Evolutionary conservation across 2,329 filamentous ascomycete species (phyloP).

Genomic region (Septoria petroselini): DNA sequence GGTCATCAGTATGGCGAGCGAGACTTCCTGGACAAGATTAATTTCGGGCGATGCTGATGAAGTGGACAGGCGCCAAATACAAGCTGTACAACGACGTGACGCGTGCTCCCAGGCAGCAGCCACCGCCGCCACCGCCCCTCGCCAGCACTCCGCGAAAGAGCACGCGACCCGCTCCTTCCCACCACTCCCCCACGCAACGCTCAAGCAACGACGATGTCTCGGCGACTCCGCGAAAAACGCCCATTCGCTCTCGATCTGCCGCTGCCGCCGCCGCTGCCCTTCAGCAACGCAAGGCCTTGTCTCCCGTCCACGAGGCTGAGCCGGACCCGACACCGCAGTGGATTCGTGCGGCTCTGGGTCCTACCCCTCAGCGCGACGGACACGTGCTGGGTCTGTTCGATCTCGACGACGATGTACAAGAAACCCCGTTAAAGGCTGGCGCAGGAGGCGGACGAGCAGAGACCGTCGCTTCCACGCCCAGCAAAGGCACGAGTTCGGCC

Average conservation of each 20-base stretch:
- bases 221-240: conserved; percentile 25
- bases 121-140: conserved; percentile 44
- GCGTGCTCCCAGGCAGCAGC: conserved; percentile 43
- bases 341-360: conserved; percentile 54
- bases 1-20: conserved; percentile 58
- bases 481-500: conserved; percentile 29
- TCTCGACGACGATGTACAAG: conserved; percentile 44
- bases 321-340: conserved; percentile 32
- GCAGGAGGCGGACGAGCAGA: conserved; percentile 21
- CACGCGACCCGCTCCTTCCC: conserved; percentile 17
- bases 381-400: conserved; percentile 76
- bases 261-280: conserved; percentile 4
- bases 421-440: conserved; percentile 24
- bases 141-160: conserved; percentile 43
- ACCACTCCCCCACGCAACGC: conserved; percentile 15
- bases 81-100: conserved; percentile 69
- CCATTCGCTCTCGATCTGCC: conserved; percentile 15
- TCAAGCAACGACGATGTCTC: background rate
- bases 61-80: conserved; percentile 64
- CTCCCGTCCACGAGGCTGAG: conserved; percentile 34
- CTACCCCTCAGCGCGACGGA: conserved; percentile 77
- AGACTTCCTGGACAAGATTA: too few relatives aligned
- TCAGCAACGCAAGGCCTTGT: conserved; percentile 1
- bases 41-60: conserved; percentile 5
- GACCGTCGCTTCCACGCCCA: conserved; percentile 42